A percentile compares a stretch with the other conserved stretches of the same genome.
phyloP scores from a whole-genome alignment of 805 yeast species.

The Zygoascus flipseniorum region DNA sequence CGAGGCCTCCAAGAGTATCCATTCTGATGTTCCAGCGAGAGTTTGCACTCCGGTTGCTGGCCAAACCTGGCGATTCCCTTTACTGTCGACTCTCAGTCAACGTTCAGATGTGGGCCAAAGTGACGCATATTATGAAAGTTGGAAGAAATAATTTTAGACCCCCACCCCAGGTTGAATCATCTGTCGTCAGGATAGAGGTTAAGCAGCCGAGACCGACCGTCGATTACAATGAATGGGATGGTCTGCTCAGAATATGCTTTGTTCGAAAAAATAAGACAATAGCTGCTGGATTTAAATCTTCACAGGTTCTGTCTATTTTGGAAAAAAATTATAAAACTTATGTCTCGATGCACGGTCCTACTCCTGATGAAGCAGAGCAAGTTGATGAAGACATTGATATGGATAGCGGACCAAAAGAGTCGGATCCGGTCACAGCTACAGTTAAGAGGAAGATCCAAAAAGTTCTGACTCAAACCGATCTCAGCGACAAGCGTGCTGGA shows the following conservation, averaged over 20 bases:
- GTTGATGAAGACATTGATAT: conserved; percentile 28
- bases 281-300: conserved; percentile 83
- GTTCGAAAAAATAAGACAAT: conserved; percentile 90
- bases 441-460: conserved; percentile 56
- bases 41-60: conserved; percentile 85
- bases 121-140: conserved; percentile 96
- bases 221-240: conserved; percentile 96
- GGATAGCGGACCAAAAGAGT: conserved; percentile 27
- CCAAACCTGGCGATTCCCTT: conserved; percentile 91
- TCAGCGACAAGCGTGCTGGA: conserved; percentile 80
- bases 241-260: conserved; percentile 80
- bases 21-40: conserved; percentile 97
- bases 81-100: conserved; percentile 93
- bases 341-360: conserved; percentile 41
- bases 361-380: conserved; percentile 32
- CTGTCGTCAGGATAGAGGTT: conserved; percentile 89
- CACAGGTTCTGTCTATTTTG: conserved; percentile 67
- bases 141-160: conserved; percentile 96
- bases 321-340: conserved; percentile 83
- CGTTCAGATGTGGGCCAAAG: conserved; percentile 99
- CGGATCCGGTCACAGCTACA: conserved; percentile 19
- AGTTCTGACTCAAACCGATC: conserved; percentile 72
- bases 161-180: conserved; percentile 96
- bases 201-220: conserved; percentile 90
- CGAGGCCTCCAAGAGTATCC: conserved; percentile 89